phyloP scores from a whole-genome alignment of 2,329 filamentous ascomycete genomes.

The Aspergillus neotritici region DNA sequence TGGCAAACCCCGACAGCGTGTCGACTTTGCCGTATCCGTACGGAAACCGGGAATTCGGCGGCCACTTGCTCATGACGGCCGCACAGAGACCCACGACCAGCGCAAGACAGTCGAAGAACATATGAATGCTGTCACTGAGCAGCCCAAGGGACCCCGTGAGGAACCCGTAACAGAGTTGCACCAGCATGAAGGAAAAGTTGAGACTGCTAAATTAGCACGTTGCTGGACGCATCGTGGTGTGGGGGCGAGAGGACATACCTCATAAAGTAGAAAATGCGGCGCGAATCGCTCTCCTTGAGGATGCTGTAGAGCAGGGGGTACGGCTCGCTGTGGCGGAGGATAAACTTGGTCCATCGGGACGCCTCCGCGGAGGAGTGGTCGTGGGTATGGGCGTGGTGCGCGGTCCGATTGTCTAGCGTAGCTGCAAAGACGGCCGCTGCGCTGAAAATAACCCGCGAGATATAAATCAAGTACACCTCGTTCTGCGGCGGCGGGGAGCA shows the following conservation, averaged over 20 bases:
- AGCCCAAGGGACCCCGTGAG: constrained; percentile 87
- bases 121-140: constrained; percentile 97
- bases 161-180: constrained; percentile 92
- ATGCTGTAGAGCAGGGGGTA: constrained; percentile 81
- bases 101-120: constrained; percentile 97
- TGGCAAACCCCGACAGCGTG: constrained; percentile 91
- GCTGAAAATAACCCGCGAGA: constrained; percentile 23
- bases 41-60: constrained; percentile 78
- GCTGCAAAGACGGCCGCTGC: constrained; percentile 28
- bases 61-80: constrained; percentile 95
- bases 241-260: constrained; percentile 50
- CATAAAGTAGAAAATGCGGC: constrained; percentile 97
- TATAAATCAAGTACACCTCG: constrained; percentile 23
- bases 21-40: constrained; percentile 98
- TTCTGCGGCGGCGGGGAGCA: constrained; percentile 26
- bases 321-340: constrained; percentile 63
- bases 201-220: constrained; percentile 52
- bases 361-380: constrained; percentile 41
- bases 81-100: constrained; percentile 85
- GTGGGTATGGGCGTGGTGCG: constrained; percentile 24
- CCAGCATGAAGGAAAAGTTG: constrained; percentile 90
- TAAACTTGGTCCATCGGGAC: constrained; percentile 64
- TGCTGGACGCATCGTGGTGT: not conserved
- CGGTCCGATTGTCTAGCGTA: constrained; percentile 28
- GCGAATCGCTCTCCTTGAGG: constrained; percentile 82